phyloP scores from a whole-genome alignment of 495 filamentous ascomycete species.

The Aspergillus homomorphus region DNA sequence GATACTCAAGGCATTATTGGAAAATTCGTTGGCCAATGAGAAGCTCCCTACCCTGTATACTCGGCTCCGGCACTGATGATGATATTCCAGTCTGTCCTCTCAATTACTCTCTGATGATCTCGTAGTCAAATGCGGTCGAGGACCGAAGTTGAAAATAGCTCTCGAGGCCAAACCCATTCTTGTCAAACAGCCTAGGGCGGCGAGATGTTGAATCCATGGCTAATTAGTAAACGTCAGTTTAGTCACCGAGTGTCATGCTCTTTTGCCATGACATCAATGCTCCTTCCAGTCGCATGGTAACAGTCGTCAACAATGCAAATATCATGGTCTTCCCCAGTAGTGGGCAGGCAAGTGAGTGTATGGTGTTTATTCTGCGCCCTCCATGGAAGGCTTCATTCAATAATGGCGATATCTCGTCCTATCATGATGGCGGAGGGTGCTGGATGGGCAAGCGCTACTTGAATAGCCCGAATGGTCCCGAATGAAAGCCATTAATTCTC shows the following conservation, averaged over 20 bases:
- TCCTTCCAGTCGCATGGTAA: neutral
- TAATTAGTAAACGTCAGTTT: too few species aligned
- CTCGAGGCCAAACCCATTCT: neutral
- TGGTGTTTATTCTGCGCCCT: neutral
- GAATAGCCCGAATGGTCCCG: slow-evolving; percentile 16
- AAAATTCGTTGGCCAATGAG: neutral
- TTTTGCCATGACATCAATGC: slow-evolving; percentile 11
- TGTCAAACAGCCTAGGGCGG: neutral
- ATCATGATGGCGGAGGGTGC: slow-evolving; percentile 2
- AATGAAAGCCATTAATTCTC: slow-evolving; percentile 24
- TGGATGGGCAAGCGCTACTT: slow-evolving; percentile 21
- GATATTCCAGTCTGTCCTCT: neutral
- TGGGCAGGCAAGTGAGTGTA: too few species aligned
- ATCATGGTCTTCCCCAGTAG: too few species aligned
- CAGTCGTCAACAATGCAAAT: neutral
- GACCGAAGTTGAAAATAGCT: neutral
- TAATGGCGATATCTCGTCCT: neutral
- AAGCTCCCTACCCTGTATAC: neutral
- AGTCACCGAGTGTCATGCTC: neutral
- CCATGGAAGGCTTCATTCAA: neutral
- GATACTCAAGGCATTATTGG: neutral
- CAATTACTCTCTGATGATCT: too few species aligned
- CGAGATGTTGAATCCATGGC: neutral
- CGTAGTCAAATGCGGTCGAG: neutral
- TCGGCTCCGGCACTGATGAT: neutral